Evolutionary conservation across 768 basidiomycete species (phyloP), one percentile per base, ranked within the genome.

Genomic region (Boletus vermiculosoides): DNA sequence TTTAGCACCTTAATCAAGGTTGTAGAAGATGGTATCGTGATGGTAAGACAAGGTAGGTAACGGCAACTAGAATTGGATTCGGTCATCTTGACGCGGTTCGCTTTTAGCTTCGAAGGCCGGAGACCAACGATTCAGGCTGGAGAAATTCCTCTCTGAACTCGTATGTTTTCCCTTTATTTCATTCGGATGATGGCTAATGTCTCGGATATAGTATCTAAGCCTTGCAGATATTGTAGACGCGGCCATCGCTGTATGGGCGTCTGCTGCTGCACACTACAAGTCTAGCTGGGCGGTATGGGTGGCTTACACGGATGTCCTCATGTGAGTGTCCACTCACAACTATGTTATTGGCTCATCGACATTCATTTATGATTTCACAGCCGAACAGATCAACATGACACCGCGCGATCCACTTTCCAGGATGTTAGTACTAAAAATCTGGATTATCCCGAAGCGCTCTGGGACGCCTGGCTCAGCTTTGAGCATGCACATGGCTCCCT

Each of bases 401-500:
- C 81, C 45, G 89, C 88, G 3, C 84, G 93, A 40, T 75, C 79
- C 23, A 74, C 84, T 8, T 96, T 92, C 69, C 72, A 76, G 41
- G 84, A 86, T 57, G 77, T 90, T 5, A 81, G 85, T 30, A 76
- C 78, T 44, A 89, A 88, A 68, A 83, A 87, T 49, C 64, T 98
- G 39, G 96, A 99, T 71, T 98, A 94, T 88, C 94, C 97, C 0
- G 96, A 99, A 71, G 89, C 87, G 11, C 76, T 98, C 9, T 96
- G 92, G 86, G 92, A 94, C 54, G 87, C 90, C 1, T 96, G 92
- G 90, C 66, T 87, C 18, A 74, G 80, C n/a, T 97, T 98, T 64
- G 96, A 98, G 69, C 83, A 92, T 61, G 74, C 89, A 4, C 80
- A 94, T 64, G 96, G 96, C 0, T 80, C 83, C 23, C 76, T 92